phyloP scores from a whole-genome alignment of 2,329 filamentous ascomycete species.

The Eurotiales sp. region DNA sequence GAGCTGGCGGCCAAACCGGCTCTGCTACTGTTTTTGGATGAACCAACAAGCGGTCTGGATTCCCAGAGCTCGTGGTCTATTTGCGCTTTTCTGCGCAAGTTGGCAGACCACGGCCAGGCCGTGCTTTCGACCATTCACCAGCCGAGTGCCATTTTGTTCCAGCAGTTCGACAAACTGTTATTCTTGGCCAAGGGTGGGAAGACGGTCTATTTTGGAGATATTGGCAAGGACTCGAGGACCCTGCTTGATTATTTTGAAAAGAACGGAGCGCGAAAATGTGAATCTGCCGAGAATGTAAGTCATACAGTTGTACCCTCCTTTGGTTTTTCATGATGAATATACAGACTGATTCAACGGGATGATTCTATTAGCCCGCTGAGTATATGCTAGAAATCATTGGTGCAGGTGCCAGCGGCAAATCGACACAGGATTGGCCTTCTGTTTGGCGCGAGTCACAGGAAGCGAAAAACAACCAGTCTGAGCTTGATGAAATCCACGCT shows the following conservation, averaged over 20 bases:
- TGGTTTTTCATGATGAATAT: too few relatives aligned
- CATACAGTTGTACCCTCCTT: neutral
- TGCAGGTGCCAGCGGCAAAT: constrained; percentile 64
- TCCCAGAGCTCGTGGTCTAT: constrained; percentile 90
- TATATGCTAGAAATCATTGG: constrained; percentile 59
- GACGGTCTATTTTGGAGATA: constrained; percentile 65
- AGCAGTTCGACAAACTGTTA: constrained; percentile 65
- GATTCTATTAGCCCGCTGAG: constrained; percentile 63
- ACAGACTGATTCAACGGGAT: too few relatives aligned
- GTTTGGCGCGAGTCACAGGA: constrained; percentile 59
- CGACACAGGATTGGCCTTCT: constrained; percentile 60
- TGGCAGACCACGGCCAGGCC: constrained; percentile 81
- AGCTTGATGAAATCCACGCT: constrained; percentile 56
- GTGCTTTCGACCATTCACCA: constrained; percentile 93
- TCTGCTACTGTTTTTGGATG: constrained; percentile 82
- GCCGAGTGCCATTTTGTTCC: constrained; percentile 84
- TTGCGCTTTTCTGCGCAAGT: constrained; percentile 74
- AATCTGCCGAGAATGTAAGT: constrained; percentile 54
- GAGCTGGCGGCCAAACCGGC: constrained; percentile 88
- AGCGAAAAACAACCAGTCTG: constrained; percentile 52
- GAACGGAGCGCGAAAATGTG: constrained; percentile 58
- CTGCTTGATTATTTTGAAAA: constrained; percentile 62
- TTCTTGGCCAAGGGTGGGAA: constrained; percentile 62
- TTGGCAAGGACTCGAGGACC: constrained; percentile 55
- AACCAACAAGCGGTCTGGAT: constrained; percentile 88